Base-by-base conservation (phyloP, 495 filamentous ascomycete genomes). In the Beverwykella pulmonaria region DNA sequence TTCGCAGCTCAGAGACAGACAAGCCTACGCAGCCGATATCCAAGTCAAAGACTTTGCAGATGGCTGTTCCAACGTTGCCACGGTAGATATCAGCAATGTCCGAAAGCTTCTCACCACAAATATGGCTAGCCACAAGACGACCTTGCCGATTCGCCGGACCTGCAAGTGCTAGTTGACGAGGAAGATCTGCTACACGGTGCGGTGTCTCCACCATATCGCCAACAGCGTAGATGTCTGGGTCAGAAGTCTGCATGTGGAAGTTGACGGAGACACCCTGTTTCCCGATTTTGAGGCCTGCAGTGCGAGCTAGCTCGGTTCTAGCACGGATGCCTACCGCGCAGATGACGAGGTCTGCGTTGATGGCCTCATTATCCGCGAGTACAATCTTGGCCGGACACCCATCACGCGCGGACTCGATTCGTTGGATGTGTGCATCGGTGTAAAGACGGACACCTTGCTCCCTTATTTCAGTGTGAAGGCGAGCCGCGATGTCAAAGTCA, bases 81-180 rank as follows among this genome's bases (percentile, higher is more conserved):
- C 32, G 32, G 12, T 34, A 34, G 32, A 34, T 34, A 32, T 75
- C 73, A 5, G 72, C 70, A 23, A 70, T 66, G 48, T 77, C 75
- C 3, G 26, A 30, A 9, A 67, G 50, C 8, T 69, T 19, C 30
- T 53, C 46, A 6, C 68, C 72, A 58, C 65, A 75, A 29, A 77
- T 73, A 53, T 77, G 65, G 52, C 75, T 74, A 1, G 75, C 75
- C 1, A 67, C 74, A 4, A 77, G 52, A 6, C 75, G 63, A 12
- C 75, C 75, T 52, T 77, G 74, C 1, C 74, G 56, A 44, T 76
- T 77, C 14, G 74, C 75, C 27, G 74, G 75, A 2, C 75, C 75
- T n/a, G 74, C 75, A 10, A 76, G 71, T 12, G 75, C 73, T 4
- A 71, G 22, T 22, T 67, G 47, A 12, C 49, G 23, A 27, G 41